A percentile compares a stretch with the other conserved stretches of the same genome.
Conservation (phyloP, 805 yeast species). For the Pichia deserticola region DNA sequence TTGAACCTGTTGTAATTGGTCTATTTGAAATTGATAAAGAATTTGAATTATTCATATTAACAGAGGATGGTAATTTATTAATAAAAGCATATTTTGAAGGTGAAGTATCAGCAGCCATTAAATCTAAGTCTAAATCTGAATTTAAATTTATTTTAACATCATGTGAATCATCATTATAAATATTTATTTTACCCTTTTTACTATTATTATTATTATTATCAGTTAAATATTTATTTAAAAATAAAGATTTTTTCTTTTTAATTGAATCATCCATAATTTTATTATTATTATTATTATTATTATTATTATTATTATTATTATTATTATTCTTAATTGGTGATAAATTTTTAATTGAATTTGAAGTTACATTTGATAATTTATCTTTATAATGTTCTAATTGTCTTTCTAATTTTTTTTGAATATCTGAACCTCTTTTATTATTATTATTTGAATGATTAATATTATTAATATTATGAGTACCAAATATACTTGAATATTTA, state of each 20-base stretch:
- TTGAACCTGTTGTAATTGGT: conserved; percentile 7
- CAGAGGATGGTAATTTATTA: background rate
- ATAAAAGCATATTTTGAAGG: conserved; percentile 5
- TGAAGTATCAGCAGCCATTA: conserved; percentile 9
- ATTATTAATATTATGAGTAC: background rate
- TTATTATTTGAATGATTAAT: background rate
- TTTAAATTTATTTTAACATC: background rate
- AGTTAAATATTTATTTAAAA: no score
- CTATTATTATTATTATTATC: no score
- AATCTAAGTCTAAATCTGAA: conserved; percentile 2
- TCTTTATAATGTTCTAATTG: conserved; percentile 7
- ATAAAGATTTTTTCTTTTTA: no score
- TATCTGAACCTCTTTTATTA: conserved; percentile 3
- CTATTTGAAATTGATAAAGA: conserved; percentile 10
- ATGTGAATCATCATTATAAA: background rate
- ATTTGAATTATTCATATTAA: conserved; percentile 10
- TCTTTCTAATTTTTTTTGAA: conserved; percentile 8
- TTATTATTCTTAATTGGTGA: background rate
- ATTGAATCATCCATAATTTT: no score
- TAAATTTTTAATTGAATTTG: conserved; percentile 2
- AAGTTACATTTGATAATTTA: conserved; percentile 4
- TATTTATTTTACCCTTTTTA: no score
- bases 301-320: background rate
- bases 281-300: conserved; percentile 1
- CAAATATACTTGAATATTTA: background rate